A percentile compares a stretch with the other conserved stretches of the same genome.
These are phyloP conservation scores for Clavariopsis aquatica DNA, from an alignment of 495 filamentous ascomycete genomes.

Conservation along the genomic window DNA sequence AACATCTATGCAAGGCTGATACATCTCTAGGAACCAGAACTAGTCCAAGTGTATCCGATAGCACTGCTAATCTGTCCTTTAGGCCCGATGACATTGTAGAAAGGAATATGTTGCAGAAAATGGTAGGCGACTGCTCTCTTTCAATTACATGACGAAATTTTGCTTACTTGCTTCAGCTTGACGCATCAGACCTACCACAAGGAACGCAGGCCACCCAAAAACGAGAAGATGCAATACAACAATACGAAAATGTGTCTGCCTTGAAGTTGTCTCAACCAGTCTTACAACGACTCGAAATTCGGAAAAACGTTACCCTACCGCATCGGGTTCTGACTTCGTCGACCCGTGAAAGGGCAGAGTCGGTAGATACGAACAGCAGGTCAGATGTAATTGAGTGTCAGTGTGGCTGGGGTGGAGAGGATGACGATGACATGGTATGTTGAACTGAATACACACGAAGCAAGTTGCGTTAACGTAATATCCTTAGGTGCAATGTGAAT, in stretches of 20 bases:
- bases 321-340: constrained; percentile 4
- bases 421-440: constrained; percentile 49
- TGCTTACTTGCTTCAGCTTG: constrained; percentile 3
- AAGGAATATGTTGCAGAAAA: constrained; percentile 14
- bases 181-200: not conserved
- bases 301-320: constrained; percentile 26
- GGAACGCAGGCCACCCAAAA: constrained; percentile 14
- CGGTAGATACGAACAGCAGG: not conserved
- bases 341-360: constrained; percentile 13
- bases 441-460: not conserved
- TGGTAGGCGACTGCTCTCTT: constrained; percentile 7
- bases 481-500: constrained; percentile 51
- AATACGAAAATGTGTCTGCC: not conserved
- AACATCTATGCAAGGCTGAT: too few species aligned
- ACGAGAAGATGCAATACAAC: not conserved
- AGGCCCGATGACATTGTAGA: constrained; percentile 7
- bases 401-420: constrained; percentile 49
- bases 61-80: not conserved
- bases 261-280: constrained; percentile 20
- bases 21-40: too few species aligned
- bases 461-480: constrained; percentile 6
- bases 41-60: not conserved
- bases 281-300: constrained; percentile 28
- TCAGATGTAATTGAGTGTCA: constrained; percentile 44
- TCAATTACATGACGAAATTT: not conserved